These are phyloP conservation scores for Carex scoparia DNA, from an alignment of 176 grass and related monocot genomes.

Conservation along the genomic window DNA sequence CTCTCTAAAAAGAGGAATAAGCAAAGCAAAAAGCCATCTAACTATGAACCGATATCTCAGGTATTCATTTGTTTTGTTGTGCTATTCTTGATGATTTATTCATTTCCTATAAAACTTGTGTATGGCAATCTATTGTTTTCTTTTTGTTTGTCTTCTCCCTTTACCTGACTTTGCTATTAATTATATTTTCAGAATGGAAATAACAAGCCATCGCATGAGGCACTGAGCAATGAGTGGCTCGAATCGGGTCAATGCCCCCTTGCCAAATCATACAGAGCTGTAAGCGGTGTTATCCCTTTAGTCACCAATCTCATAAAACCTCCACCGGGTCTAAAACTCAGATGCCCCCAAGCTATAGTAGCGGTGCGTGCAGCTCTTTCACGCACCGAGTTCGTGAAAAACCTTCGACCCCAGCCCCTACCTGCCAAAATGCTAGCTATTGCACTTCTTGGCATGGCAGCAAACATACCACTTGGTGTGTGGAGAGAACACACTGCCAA, in stretches of 20 bases:
- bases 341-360: conserved; percentile 73
- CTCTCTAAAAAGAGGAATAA: conserved; percentile 10
- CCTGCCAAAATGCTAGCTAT: conserved; percentile 83
- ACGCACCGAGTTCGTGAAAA: conserved; percentile 70
- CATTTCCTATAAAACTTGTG: not conserved
- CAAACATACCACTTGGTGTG: conserved; percentile 84
- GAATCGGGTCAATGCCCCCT: conserved; percentile 89
- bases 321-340: conserved; percentile 78
- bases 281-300: conserved; percentile 69
- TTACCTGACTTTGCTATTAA: not conserved
- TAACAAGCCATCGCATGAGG: conserved; percentile 42
- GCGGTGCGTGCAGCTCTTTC: conserved; percentile 79
- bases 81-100: not conserved
- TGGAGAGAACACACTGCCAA: conserved; percentile 93
- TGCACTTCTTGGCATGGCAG: conserved; percentile 85
- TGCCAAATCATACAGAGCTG: conserved; percentile 78
- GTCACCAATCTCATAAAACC: conserved; percentile 71
- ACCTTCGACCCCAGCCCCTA: conserved; percentile 80
- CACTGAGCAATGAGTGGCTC: conserved; percentile 82
- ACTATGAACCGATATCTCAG: not conserved
- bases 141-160: not conserved
- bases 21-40: conserved; percentile 2
- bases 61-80: not conserved
- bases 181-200: conserved; percentile 48
- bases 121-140: not conserved